Evolutionary conservation across 2,329 filamentous ascomycete species (phyloP), one percentile per base, ranked within the genome.

Genomic region (Westerdykella ornata): DNA sequence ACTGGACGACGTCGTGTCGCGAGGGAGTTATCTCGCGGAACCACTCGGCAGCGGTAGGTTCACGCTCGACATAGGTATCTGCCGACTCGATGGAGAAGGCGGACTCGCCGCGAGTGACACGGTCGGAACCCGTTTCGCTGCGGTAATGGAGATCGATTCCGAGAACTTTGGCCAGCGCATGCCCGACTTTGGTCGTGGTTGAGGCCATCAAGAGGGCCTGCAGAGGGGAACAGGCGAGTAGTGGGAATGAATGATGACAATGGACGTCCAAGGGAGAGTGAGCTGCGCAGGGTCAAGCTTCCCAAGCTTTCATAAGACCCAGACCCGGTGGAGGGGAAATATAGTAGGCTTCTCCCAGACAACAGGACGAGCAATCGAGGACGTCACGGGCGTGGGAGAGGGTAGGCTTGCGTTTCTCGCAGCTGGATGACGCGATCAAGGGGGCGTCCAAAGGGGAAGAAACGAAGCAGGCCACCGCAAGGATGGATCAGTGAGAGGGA

Each of bases 1-100:
- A 98, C 2, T 69, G 53, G 4, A 65, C 37, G 3, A 82, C 40
- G 28, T 84, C 75, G 1, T 61, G 49, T 6, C 71, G 63, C 0
- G 72, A 73, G 0, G 90, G 92, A 0, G 77, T 59, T 14, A 84
- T 67, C 2, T 82, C 75, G 4, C 63, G 59, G 12, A 97, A 49
- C 78, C 81, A 94, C 59, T 95, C 88, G 5, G 66, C 57, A 0
- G 80, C 78, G 3, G 81, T 85, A 0, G 92, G 90, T 46, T 87
- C 84, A 15, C 84, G 75, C 60, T 98, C 90, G 41, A 92, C 74
- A 60, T 94, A 97, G 36, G 78, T 82, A 52, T 90, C 84, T 32
- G 80, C 77, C 1, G 81, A 87, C 33, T 77, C 76, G 28, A 78
- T 72, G 0, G 88, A 92, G 56, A 88, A 81, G 44, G 85, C 75